Evolutionary conservation across 257 asterid genomes (phyloP).

Genomic region (Mitragyna speciosa): DNA sequence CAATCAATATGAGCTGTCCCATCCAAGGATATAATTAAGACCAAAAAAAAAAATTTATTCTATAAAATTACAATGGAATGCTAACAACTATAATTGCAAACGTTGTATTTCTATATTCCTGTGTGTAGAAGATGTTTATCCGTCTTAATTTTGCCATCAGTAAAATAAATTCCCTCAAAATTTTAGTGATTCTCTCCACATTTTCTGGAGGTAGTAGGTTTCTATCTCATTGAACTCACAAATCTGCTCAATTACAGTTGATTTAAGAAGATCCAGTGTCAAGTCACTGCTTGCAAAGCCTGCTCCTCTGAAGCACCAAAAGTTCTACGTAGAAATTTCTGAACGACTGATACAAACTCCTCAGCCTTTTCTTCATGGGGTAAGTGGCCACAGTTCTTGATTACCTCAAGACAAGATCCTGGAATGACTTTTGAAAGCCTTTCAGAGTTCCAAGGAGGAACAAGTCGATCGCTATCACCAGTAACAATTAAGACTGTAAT

Average conservation of each 20-base stretch:
- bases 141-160: not conserved
- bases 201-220: not conserved
- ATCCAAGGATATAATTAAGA: not conserved
- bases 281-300: constrained; percentile 48
- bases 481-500: constrained; percentile 75
- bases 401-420: constrained; percentile 63
- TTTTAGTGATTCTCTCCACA: not conserved
- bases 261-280: constrained; percentile 18
- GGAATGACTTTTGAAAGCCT: constrained; percentile 81
- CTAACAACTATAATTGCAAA: not conserved
- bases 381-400: constrained; percentile 89
- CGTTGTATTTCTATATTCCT: not conserved
- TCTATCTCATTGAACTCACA: constrained; percentile 7
- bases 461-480: constrained; percentile 89
- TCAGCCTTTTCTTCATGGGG: constrained; percentile 92
- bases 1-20: not conserved
- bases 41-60: not conserved
- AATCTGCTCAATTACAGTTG: not conserved
- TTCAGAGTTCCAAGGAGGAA: constrained; percentile 83
- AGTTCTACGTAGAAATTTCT: constrained; percentile 52
- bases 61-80: not conserved
- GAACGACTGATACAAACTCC: constrained; percentile 71
- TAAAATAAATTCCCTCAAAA: not conserved
- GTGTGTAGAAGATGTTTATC: constrained; percentile 1
- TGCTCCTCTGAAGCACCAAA: constrained; percentile 52